phyloP scores from a whole-genome alignment of 345 rosid genomes.

The Salix purpurea region DNA sequence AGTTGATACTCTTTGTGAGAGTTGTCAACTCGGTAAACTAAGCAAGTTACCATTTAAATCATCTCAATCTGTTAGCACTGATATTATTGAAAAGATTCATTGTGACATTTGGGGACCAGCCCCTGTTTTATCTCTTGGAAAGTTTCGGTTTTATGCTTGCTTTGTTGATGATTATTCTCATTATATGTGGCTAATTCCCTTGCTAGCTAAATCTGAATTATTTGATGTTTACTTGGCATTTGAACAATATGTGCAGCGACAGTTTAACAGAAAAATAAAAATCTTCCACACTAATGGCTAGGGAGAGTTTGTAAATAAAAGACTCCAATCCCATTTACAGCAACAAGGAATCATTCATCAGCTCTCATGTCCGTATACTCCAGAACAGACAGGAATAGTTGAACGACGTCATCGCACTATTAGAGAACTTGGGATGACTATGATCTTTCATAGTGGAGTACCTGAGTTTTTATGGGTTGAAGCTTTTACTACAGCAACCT shows the following conservation, averaged over 20 bases:
- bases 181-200: conserved; percentile 6
- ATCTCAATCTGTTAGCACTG: neutral
- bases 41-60: neutral
- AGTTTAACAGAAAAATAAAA: conserved; percentile 10
- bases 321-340: neutral
- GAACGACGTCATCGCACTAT: neutral
- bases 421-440: conserved; percentile 14
- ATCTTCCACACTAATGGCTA: neutral
- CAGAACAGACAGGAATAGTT: neutral
- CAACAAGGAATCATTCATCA: neutral
- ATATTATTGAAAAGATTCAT: conserved; percentile 1
- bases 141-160: no score
- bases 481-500: neutral
- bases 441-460: conserved; percentile 3
- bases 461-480: conserved; percentile 1
- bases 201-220: conserved; percentile 6
- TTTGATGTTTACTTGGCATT: neutral
- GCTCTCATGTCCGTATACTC: neutral
- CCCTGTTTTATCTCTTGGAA: neutral
- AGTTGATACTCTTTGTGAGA: conserved; percentile 7
- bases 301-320: neutral
- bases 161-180: neutral
- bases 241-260: conserved; percentile 5
- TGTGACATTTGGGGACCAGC: conserved; percentile 14
- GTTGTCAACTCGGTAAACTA: conserved; percentile 13